A percentile compares a stretch with the other conserved stretches of the same genome.
Evolutionary conservation across 768 basidiomycete species (phyloP).

Genomic region (Macrolepiota fuliginosa): DNA sequence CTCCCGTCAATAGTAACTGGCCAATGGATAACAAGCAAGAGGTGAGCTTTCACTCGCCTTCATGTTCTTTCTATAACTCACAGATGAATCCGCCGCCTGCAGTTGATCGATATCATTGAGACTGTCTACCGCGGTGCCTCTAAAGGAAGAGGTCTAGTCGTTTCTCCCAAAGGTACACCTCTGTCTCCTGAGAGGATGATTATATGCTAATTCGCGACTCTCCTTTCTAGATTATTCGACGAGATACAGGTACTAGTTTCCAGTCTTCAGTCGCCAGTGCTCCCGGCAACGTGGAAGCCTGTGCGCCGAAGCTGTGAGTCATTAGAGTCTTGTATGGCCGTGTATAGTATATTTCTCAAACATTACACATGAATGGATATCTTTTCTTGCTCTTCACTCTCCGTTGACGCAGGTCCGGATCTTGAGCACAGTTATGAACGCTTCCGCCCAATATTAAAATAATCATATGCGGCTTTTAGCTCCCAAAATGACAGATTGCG

Average conservation of each 20-base stretch:
- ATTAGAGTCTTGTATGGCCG: too few species aligned
- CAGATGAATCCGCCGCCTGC: neutral
- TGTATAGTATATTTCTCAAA: neutral
- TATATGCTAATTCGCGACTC: neutral
- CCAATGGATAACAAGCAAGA: constrained; percentile 99
- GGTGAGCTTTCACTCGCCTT: constrained; percentile 37
- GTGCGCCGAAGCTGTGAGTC: neutral
- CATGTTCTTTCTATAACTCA: neutral
- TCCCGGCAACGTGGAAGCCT: neutral
- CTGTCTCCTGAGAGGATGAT: neutral
- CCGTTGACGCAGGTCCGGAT: neutral
- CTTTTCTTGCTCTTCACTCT: neutral
- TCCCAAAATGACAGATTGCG: too few species aligned
- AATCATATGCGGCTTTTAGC: too few species aligned
- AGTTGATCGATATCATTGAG: constrained; percentile 98
- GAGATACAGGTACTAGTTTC: constrained; percentile 36
- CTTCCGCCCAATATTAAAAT: too few species aligned
- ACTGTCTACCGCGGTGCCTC: constrained; percentile 98
- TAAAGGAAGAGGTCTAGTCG: constrained; percentile 96
- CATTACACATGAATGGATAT: neutral
- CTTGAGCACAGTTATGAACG: too few species aligned
- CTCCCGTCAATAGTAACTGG: constrained; percentile 74
- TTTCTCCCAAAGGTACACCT: constrained; percentile 84
- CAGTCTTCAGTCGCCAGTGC: neutral
- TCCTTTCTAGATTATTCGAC: constrained; percentile 40